phyloP scores from a whole-genome alignment of 306 rosid genomes.

The Cicer yamashitae region DNA sequence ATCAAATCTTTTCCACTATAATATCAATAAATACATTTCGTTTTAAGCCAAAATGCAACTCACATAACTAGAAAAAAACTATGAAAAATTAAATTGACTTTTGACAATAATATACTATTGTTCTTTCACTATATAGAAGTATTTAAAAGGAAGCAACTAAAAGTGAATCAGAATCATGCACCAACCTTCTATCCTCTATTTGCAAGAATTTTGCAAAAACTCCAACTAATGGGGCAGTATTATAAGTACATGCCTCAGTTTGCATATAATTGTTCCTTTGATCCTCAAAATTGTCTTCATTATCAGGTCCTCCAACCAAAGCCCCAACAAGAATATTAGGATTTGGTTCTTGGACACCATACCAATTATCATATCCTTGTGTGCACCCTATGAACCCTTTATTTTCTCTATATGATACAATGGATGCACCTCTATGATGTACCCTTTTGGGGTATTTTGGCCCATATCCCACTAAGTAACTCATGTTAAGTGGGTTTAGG shows the following conservation, averaged over 20 bases:
- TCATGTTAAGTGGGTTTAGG: conserved; percentile 72
- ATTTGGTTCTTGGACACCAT: conserved; percentile 55
- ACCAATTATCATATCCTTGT: conserved; percentile 89
- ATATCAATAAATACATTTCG: conserved; percentile 6
- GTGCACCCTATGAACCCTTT: conserved; percentile 92
- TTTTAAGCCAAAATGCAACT: conserved; percentile 41
- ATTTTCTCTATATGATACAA: conserved; percentile 68
- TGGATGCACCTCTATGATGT: conserved; percentile 86
- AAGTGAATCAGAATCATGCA: conserved; percentile 39
- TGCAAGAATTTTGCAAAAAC: conserved; percentile 72
- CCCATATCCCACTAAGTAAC: conserved; percentile 81
- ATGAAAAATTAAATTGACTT: conserved; percentile 7
- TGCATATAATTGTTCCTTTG: conserved; percentile 75
- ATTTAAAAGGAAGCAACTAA: conserved; percentile 56
- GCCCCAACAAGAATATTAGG: conserved; percentile 82
- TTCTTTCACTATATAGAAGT: conserved; percentile 5
- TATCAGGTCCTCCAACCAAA: conserved; percentile 86
- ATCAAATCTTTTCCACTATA: background rate
- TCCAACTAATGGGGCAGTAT: conserved; percentile 84
- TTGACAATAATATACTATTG: conserved; percentile 8
- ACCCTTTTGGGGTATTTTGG: conserved; percentile 66
- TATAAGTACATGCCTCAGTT: conserved; percentile 94
- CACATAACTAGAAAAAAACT: background rate
- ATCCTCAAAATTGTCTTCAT: conserved; percentile 63
- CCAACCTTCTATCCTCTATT: conserved; percentile 46